Conservation (phyloP, 306 rosid species). For the Corylus americana region DNA sequence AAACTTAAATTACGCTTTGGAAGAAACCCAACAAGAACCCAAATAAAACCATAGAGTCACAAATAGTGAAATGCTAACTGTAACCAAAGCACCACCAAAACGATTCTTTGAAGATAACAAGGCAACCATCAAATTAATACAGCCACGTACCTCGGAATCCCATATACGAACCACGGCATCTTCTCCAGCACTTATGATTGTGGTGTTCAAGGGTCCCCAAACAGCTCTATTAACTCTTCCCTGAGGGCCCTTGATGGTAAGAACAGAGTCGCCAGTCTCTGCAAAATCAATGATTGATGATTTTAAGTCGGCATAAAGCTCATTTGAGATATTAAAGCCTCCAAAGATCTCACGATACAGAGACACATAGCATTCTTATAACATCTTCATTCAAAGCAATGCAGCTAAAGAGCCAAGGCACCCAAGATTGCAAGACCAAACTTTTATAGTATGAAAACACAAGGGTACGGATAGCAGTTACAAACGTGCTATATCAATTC, state of each 20-base stretch:
- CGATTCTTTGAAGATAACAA: not conserved
- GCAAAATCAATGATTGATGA: conserved; percentile 14
- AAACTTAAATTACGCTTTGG: not conserved
- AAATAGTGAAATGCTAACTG: not conserved
- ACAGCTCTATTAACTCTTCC: conserved; percentile 93
- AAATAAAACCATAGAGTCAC: not conserved
- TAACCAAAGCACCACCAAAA: not conserved
- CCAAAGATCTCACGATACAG: not conserved
- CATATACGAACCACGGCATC: conserved; percentile 79
- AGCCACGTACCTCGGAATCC: conserved; percentile 76
- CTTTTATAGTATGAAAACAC: not conserved
- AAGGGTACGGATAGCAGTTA: not conserved
- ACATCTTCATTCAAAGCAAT: not conserved
- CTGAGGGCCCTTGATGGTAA: conserved; percentile 74
- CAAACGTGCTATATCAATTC: too few species aligned
- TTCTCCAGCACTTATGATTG: conserved; percentile 91
- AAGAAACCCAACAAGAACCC: not conserved
- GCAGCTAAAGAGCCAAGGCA: not conserved
- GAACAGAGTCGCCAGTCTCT: conserved; percentile 77
- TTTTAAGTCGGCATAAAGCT: not conserved
- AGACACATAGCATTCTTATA: not conserved
- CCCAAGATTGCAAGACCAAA: not conserved
- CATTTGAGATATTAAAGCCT: not conserved
- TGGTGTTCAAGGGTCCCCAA: conserved; percentile 87
- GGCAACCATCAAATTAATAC: not conserved